phyloP scores from a whole-genome alignment of 192 early-diverging fungal genomes.

The Coemansia nantahalensis region DNA sequence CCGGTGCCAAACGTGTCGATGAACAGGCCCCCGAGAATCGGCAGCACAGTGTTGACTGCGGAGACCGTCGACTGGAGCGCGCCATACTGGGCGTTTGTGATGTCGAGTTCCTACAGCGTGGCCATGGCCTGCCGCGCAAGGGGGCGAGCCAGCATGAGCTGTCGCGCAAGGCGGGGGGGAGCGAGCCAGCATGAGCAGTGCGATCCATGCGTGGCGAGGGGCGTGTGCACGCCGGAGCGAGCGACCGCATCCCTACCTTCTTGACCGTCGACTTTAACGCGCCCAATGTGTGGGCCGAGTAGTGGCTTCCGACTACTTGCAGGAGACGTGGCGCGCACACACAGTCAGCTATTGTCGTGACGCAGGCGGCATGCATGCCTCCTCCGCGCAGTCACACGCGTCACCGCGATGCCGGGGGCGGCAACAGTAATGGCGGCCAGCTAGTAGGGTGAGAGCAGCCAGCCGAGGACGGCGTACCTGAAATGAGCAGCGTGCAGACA shows the following conservation, averaged over 20 bases:
- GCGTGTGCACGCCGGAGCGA: too few relatives aligned
- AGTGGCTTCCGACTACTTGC: conserved; percentile 68
- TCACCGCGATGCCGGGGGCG: too few relatives aligned
- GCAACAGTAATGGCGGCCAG: too few relatives aligned
- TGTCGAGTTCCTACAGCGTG: conserved; percentile 55
- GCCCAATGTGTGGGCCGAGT: conserved; percentile 69
- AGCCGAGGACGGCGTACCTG: conserved; percentile 44
- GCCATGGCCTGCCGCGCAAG: background rate
- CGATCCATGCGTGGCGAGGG: too few relatives aligned
- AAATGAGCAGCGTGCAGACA: conserved; percentile 58
- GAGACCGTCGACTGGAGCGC: conserved; percentile 64
- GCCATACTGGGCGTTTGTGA: conserved; percentile 63
- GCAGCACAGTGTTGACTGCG: conserved; percentile 59
- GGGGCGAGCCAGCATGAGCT: too few relatives aligned
- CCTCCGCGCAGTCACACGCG: conserved; percentile 1
- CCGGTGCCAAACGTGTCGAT: conserved; percentile 66
- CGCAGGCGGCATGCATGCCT: too few relatives aligned
- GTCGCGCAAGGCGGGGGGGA: background rate
- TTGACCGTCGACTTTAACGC: conserved; percentile 75
- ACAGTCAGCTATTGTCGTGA: too few relatives aligned
- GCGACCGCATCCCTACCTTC: conserved; percentile 67
- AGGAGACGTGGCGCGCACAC: too few relatives aligned
- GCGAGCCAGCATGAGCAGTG: too few relatives aligned
- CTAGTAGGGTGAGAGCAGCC: too few relatives aligned
- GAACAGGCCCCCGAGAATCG: conserved; percentile 56